phyloP scores from a whole-genome alignment of 306 rosid species.

The Glycine tomentella region DNA sequence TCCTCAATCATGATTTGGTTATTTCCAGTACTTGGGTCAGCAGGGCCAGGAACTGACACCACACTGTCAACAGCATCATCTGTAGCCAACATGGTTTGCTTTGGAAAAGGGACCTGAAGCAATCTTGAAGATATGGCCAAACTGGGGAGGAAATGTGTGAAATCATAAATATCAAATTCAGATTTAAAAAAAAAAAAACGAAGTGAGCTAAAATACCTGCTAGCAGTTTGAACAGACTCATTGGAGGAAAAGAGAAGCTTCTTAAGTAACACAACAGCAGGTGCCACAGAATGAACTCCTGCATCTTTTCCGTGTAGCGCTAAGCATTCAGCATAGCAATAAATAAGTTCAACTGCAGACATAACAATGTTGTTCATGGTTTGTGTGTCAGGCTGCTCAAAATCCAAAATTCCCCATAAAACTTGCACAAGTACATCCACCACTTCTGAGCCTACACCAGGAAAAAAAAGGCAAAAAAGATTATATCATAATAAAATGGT shows the following conservation, averaged over 20 bases:
- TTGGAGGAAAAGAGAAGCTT: slow-evolving; percentile 85
- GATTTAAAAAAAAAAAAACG: background rate
- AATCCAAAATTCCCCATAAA: slow-evolving; percentile 96
- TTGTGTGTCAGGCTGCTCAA: slow-evolving; percentile 96
- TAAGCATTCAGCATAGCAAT: slow-evolving; percentile 98
- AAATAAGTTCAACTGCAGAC: slow-evolving; percentile 98
- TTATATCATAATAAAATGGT: slow-evolving; percentile 21
- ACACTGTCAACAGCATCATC: slow-evolving; percentile 88
- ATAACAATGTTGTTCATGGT: slow-evolving; percentile 93
- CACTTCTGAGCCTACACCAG: slow-evolving; percentile 84
- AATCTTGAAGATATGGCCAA: slow-evolving; percentile 97
- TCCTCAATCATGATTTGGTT: slow-evolving; percentile 90
- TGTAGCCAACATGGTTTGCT: slow-evolving; percentile 95
- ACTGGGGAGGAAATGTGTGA: slow-evolving; percentile 62
- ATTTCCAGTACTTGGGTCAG: slow-evolving; percentile 69
- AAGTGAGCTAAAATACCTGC: slow-evolving; percentile 66
- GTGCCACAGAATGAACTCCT: slow-evolving; percentile 78
- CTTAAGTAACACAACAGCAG: slow-evolving; percentile 89
- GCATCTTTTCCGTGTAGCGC: slow-evolving; percentile 85
- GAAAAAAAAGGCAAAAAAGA: slow-evolving; percentile 35
- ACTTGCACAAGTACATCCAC: slow-evolving; percentile 95
- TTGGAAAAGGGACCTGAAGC: slow-evolving; percentile 99
- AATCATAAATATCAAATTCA: slow-evolving; percentile 34
- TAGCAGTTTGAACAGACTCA: slow-evolving; percentile 96
- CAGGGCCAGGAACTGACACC: slow-evolving; percentile 70